A percentile compares a stretch with the other conserved stretches of the same genome.
These are phyloP conservation scores for Fomitopsis serialis DNA, from an alignment of 768 basidiomycete species.

Conservation along the genomic window DNA sequence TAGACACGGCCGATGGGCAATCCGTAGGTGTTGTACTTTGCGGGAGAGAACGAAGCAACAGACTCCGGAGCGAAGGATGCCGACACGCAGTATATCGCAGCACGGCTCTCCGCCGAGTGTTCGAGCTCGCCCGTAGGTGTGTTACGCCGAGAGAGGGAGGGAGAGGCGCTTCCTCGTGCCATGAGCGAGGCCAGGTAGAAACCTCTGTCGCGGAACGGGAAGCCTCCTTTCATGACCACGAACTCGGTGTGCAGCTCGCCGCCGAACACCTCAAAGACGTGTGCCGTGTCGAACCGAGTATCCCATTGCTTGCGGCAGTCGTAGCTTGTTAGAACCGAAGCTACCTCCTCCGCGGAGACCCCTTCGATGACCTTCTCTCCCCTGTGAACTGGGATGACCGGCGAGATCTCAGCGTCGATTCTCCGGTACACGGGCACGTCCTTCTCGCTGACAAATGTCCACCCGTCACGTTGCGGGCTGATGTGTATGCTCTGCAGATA, in stretches of 20 bases:
- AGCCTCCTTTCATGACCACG: conserved; percentile 66
- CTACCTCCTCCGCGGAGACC: conserved; percentile 88
- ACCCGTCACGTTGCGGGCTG: conserved; percentile 49
- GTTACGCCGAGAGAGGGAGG: conserved; percentile 35
- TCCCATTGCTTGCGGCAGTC: conserved; percentile 83
- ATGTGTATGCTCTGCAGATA: conserved; percentile 74
- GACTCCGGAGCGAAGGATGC: conserved; percentile 76
- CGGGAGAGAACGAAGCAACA: conserved; percentile 43
- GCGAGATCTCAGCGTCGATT: conserved; percentile 70
- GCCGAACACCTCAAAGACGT: conserved; percentile 72
- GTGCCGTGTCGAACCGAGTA: conserved; percentile 70
- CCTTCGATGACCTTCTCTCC: conserved; percentile 92
- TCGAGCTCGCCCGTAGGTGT: conserved; percentile 29
- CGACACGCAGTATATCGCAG: conserved; percentile 77
- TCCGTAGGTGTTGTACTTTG: conserved; percentile 70
- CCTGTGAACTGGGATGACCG: conserved; percentile 77
- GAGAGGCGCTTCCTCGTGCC: conserved; percentile 42
- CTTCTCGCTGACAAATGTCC: conserved; percentile 75
- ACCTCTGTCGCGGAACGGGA: conserved; percentile 88
- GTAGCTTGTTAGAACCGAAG: conserved; percentile 61
- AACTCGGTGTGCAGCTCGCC: conserved; percentile 70
- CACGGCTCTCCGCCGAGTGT: conserved; percentile 36
- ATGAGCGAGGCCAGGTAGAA: conserved; percentile 76
- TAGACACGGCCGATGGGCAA: conserved; percentile 79
- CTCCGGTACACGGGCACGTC: conserved; percentile 74